phyloP scores from a whole-genome alignment of 2,329 filamentous ascomycete species.

The Verticillium tricorpus region DNA sequence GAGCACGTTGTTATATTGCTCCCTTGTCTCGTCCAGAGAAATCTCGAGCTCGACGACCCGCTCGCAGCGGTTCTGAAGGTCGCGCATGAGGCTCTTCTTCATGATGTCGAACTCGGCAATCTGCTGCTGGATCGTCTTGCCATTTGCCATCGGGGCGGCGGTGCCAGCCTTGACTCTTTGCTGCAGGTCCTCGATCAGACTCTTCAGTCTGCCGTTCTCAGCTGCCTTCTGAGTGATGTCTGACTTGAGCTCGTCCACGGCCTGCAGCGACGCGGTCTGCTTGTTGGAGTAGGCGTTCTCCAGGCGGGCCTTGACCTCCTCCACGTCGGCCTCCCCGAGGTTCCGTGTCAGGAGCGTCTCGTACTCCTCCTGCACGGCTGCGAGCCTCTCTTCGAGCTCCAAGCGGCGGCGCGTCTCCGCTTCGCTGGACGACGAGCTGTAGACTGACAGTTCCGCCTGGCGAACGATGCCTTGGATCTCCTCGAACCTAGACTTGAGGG shows the following conservation, averaged over 20 bases:
- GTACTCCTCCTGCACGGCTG: slow-evolving; percentile 74
- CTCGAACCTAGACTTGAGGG: slow-evolving; percentile 72
- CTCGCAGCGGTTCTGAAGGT: slow-evolving; percentile 97
- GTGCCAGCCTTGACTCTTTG: slow-evolving; percentile 62
- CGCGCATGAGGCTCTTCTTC: slow-evolving; percentile 99
- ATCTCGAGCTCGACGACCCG: slow-evolving; percentile 98
- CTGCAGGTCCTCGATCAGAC: slow-evolving; percentile 76
- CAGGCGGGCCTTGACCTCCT: slow-evolving; percentile 77
- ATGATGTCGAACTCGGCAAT: slow-evolving; percentile 98
- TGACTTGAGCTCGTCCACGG: slow-evolving; percentile 71
- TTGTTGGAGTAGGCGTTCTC: slow-evolving; percentile 73
- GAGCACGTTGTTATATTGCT: slow-evolving; percentile 98
- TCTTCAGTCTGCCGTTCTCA: slow-evolving; percentile 77
- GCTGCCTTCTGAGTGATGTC: slow-evolving; percentile 74
- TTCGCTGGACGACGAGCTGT: slow-evolving; percentile 61
- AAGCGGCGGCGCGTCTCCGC: slow-evolving; percentile 63
- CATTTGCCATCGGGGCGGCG: slow-evolving; percentile 61
- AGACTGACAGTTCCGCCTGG: slow-evolving; percentile 84
- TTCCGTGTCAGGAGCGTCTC: slow-evolving; percentile 78
- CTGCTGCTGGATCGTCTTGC: slow-evolving; percentile 94
- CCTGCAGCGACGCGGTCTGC: slow-evolving; percentile 66
- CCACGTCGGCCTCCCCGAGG: slow-evolving; percentile 70
- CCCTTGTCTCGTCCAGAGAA: slow-evolving; percentile 90
- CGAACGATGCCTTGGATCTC: slow-evolving; percentile 90
- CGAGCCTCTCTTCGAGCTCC: slow-evolving; percentile 73